Evolutionary conservation across 2,329 filamentous ascomycete species (phyloP).

Genomic region (Paracoccidioides brasiliensis): DNA sequence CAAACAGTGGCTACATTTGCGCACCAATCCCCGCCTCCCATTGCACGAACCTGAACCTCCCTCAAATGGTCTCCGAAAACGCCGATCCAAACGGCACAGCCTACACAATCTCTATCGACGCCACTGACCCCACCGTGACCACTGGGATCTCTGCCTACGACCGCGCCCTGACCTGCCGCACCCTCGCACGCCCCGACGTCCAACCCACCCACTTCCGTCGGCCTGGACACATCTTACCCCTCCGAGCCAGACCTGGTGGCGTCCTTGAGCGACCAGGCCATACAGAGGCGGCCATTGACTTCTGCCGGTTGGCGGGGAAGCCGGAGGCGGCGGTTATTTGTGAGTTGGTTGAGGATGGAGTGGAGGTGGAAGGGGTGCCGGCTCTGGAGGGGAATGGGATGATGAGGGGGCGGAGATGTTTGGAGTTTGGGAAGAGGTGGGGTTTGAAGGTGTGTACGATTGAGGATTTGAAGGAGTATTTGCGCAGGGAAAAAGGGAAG

Average conservation of each 20-base stretch:
- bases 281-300: constrained; percentile 85
- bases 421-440: constrained; percentile 77
- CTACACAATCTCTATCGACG: constrained; percentile 84
- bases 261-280: constrained; percentile 71
- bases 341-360: constrained; percentile 81
- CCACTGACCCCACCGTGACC: constrained; percentile 55
- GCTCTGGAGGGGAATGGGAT: constrained; percentile 59
- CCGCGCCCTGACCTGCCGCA: constrained; percentile 65
- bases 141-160: constrained; percentile 89
- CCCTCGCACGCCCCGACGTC: constrained; percentile 54
- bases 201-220: constrained; percentile 54
- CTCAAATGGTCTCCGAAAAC: constrained; percentile 78
- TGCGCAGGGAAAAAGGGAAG: constrained; percentile 54
- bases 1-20: constrained; percentile 67
- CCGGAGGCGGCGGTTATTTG: constrained; percentile 65
- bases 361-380: constrained; percentile 54
- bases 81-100: constrained; percentile 77
- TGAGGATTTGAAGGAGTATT: constrained; percentile 68
- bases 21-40: constrained; percentile 61
- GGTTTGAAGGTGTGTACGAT: constrained; percentile 92
- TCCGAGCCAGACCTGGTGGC: constrained; percentile 66
- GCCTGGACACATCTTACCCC: constrained; percentile 81
- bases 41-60: constrained; percentile 59
- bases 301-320: constrained; percentile 76
- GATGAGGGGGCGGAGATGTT: constrained; percentile 79